These are phyloP conservation scores for Leccinum disarticulatum DNA, from an alignment of 768 basidiomycete species.

Conservation along the genomic window DNA sequence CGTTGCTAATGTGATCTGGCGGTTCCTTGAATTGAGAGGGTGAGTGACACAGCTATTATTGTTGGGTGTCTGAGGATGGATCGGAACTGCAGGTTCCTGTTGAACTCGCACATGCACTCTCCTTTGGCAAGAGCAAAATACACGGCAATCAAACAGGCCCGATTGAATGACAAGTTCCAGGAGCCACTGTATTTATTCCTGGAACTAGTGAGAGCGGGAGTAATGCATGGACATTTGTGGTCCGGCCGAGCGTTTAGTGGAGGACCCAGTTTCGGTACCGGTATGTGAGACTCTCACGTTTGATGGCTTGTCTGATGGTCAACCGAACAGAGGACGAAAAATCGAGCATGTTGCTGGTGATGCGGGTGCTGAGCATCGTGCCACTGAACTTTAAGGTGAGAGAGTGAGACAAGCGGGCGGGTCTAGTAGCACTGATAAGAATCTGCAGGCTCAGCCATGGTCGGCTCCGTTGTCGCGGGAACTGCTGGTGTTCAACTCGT, in stretches of 20 bases:
- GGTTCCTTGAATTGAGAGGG: constrained; percentile 96
- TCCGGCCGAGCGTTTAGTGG: constrained; percentile 86
- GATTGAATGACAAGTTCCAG: constrained; percentile 97
- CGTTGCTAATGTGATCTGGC: constrained; percentile 97
- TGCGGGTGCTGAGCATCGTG: constrained; percentile 94
- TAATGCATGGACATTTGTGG: constrained; percentile 94
- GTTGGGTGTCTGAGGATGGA: constrained; percentile 8
- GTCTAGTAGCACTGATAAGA: constrained; percentile 11
- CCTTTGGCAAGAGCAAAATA: constrained; percentile 91
- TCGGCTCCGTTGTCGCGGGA: constrained; percentile 95
- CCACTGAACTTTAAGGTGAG: constrained; percentile 91
- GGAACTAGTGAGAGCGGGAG: constrained; percentile 94
- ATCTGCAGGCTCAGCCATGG: constrained; percentile 79
- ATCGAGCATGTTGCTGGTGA: constrained; percentile 90
- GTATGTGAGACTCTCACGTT: constrained; percentile 47
- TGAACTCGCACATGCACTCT: constrained; percentile 86
- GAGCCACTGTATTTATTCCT: constrained; percentile 93
- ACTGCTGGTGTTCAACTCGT: constrained; percentile 96
- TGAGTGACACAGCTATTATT: constrained; percentile 32
- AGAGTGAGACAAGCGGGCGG: background rate
- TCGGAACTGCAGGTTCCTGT: constrained; percentile 65
- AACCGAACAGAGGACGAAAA: constrained; percentile 80
- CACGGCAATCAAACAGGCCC: constrained; percentile 70
- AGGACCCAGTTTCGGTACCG: constrained; percentile 91
- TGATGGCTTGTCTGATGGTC: constrained; percentile 24